Conservation (phyloP, 2,329 filamentous ascomycete species). For the Mycocentrospora acerina region DNA sequence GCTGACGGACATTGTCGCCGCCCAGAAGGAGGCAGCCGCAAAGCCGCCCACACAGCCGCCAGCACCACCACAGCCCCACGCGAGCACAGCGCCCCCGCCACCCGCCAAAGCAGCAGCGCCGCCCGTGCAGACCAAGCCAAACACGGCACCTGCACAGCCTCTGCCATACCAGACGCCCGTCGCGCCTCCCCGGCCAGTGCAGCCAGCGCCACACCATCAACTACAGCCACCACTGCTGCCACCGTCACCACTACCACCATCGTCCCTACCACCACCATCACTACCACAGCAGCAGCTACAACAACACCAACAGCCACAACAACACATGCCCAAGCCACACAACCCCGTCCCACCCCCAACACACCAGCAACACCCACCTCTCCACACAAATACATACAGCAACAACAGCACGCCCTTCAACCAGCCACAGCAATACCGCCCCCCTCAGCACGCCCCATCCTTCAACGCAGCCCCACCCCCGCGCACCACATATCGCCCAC, state of each 20-base stretch:
- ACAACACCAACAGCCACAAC: constrained; percentile 8
- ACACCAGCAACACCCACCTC: constrained; percentile 21
- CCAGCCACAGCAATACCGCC: constrained; percentile 24
- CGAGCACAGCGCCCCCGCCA: constrained; percentile 12
- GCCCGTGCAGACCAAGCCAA: constrained; percentile 13
- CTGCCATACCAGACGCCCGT: constrained; percentile 2
- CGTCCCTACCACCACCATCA: constrained; percentile 3
- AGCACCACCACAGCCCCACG: constrained; percentile 10
- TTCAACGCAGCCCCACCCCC: constrained; percentile 42
- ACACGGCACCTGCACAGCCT: constrained; percentile 9
- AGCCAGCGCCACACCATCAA: constrained; percentile 6
- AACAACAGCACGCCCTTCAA: constrained; percentile 10
- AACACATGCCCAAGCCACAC: constrained; percentile 17
- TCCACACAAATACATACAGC: constrained; percentile 20
- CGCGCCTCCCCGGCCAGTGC: constrained; percentile 11
- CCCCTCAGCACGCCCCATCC: constrained; percentile 28
- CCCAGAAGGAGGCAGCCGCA: constrained; percentile 39
- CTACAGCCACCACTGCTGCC: constrained; percentile 2
- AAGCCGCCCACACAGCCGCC: constrained; percentile 15
- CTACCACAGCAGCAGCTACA: constrained; percentile 5
- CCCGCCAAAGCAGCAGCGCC: constrained; percentile 15
- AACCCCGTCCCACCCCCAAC: constrained; percentile 13
- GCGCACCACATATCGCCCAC: constrained; percentile 46
- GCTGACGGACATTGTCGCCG: constrained; percentile 59
- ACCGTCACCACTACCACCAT: constrained; percentile 9